phyloP scores from a whole-genome alignment of 257 asterid genomes.

The Leptodermis oblonga region DNA sequence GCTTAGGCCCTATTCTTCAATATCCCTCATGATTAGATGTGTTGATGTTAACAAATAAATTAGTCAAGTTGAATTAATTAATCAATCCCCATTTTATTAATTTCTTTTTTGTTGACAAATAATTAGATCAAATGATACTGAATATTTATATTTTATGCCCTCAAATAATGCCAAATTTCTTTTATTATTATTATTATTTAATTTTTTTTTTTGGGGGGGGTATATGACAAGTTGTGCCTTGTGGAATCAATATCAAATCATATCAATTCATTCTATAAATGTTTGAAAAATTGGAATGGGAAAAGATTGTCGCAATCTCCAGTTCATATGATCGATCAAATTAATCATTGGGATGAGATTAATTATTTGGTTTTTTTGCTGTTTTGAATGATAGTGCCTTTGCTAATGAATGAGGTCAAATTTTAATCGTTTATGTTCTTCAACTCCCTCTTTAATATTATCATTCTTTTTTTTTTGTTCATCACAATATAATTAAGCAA shows the following conservation, averaged over 20 bases:
- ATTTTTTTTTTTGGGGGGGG: no score
- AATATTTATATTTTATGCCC: not conserved
- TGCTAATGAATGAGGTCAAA: no score
- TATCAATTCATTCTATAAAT: no score
- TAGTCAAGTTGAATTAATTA: not conserved
- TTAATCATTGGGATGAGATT: no score
- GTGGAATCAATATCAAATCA: slow-evolving; percentile 4
- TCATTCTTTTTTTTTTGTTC: no score
- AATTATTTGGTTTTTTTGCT: no score
- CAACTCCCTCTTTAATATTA: no score
- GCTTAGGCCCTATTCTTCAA: not conserved
- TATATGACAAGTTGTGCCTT: slow-evolving; percentile 6
- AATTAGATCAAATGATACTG: no score
- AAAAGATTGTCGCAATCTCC: slow-evolving; percentile 13
- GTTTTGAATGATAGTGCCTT: no score
- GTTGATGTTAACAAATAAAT: not conserved
- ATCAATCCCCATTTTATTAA: not conserved
- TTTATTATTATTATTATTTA: no score
- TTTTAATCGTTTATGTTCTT: not conserved
- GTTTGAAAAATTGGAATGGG: not conserved
- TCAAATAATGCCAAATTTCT: not conserved
- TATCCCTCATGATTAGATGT: not conserved
- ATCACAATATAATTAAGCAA: no score
- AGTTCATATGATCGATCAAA: not conserved
- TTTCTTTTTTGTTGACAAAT: no score